Evolutionary conservation across 75 land plant genomes (phyloP).

Genomic region (Pinus taeda): DNA sequence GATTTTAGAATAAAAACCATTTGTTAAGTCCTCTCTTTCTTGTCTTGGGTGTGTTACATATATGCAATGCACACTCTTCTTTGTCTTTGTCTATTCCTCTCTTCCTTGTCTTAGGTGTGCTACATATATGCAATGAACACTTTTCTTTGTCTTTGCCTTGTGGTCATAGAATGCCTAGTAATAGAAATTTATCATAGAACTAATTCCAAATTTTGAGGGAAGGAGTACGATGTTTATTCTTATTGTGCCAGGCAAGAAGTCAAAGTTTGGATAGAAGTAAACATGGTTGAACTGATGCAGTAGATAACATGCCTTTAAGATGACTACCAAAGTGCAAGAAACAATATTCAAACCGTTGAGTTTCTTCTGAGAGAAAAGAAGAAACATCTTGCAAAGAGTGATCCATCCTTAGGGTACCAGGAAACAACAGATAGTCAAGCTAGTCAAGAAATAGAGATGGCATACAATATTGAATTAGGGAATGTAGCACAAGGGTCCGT

Average conservation of each 20-base stretch:
- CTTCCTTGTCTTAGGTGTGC: not conserved
- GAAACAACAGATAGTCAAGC: constrained; percentile 4
- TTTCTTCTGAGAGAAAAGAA: constrained; percentile 5
- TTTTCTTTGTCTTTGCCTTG: no score
- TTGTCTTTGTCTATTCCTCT: not conserved
- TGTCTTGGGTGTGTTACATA: not conserved
- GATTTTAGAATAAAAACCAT: not conserved
- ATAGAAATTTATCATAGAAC: not conserved
- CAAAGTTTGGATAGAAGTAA: constrained; percentile 4
- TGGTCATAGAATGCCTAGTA: not conserved
- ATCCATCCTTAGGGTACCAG: not conserved
- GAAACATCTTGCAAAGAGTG: constrained; percentile 1
- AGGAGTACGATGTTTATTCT: not conserved
- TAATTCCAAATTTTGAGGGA: not conserved
- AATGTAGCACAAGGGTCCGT: constrained; percentile 14
- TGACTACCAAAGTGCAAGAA: constrained; percentile 12
- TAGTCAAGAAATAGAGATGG: not conserved
- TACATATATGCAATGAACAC: not conserved
- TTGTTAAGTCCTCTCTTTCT: not conserved
- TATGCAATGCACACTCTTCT: not conserved
- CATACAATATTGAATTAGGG: constrained; percentile 4
- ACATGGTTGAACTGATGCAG: constrained; percentile 7
- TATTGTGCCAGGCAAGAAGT: not conserved
- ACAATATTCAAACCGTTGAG: constrained; percentile 3
- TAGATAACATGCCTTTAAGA: constrained; percentile 7